A percentile compares a stretch with the other conserved stretches of the same genome.
Conservation (phyloP, 495 filamentous ascomycete species). For the Xylaria intraflava region DNA sequence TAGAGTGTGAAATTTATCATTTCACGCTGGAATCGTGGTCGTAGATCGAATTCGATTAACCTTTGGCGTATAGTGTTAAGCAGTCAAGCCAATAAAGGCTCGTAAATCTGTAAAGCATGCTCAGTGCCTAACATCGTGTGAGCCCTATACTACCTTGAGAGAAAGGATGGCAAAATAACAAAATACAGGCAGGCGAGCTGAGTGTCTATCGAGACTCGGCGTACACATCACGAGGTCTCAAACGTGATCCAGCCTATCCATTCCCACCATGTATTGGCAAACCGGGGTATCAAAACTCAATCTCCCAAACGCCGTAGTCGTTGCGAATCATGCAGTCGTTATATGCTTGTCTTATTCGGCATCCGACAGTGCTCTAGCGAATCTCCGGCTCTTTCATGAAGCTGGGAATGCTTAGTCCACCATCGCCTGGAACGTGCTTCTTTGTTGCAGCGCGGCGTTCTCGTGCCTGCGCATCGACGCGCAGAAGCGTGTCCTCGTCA, state of each 20-base stretch:
- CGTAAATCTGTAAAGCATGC: neutral
- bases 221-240: neutral
- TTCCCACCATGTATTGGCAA: neutral
- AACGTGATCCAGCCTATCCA: neutral
- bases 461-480: slow-evolving; percentile 11
- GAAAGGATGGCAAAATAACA: neutral
- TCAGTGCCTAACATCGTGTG: no score
- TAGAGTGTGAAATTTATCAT: no score
- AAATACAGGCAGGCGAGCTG: neutral
- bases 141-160: neutral
- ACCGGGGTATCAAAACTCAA: slow-evolving; percentile 9
- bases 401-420: slow-evolving; percentile 30
- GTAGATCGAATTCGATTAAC: neutral
- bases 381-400: slow-evolving; percentile 43
- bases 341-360: neutral
- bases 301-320: slow-evolving; percentile 3
- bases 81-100: neutral
- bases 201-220: neutral
- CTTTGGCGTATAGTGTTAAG: neutral
- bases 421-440: slow-evolving; percentile 23
- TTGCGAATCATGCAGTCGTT: neutral
- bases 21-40: neutral
- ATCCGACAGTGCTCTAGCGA: slow-evolving; percentile 22
- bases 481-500: slow-evolving; percentile 21
- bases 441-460: slow-evolving; percentile 18